Conservation (phyloP, 1,139 yeast genomes). For the Pichia sp. region DNA sequence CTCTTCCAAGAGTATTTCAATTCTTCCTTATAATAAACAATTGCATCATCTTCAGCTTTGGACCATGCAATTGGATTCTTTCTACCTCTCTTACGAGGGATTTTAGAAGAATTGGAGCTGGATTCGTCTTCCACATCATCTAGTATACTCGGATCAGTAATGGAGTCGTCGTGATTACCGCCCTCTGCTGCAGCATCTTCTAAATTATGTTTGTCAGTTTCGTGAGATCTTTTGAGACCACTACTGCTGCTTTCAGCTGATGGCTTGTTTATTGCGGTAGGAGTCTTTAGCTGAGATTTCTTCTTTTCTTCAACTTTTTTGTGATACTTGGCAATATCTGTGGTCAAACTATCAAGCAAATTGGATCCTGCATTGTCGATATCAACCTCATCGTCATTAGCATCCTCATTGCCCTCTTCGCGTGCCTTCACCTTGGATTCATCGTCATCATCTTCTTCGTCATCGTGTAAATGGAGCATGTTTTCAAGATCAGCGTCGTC, state of each 20-base stretch:
- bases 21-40: conserved; percentile 30
- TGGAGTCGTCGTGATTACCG: not conserved
- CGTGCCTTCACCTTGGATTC: not conserved
- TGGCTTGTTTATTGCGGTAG: too few species aligned
- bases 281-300: not conserved
- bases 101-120: not conserved
- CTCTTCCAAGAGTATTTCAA: conserved; percentile 31
- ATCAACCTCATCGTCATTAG: conserved; percentile 2
- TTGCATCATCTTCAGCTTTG: conserved; percentile 29
- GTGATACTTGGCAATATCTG: conserved; percentile 22
- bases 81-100: not conserved
- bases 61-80: conserved; percentile 24
- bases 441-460: not conserved
- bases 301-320: conserved; percentile 20
- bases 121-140: not conserved
- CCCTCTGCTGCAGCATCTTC: not conserved
- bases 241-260: not conserved
- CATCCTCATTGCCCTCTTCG: conserved; percentile 1
- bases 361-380: conserved; percentile 1
- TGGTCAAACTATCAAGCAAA: conserved; percentile 18
- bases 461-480: not conserved
- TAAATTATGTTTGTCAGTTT: not conserved
- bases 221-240: not conserved
- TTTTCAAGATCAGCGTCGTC: not conserved
- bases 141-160: not conserved